Percentiles rank a stretch among this genome's conserved stretches.
Conservation (phyloP, 1,284 basidiomycete species). For the Veloboletus limbatus region DNA sequence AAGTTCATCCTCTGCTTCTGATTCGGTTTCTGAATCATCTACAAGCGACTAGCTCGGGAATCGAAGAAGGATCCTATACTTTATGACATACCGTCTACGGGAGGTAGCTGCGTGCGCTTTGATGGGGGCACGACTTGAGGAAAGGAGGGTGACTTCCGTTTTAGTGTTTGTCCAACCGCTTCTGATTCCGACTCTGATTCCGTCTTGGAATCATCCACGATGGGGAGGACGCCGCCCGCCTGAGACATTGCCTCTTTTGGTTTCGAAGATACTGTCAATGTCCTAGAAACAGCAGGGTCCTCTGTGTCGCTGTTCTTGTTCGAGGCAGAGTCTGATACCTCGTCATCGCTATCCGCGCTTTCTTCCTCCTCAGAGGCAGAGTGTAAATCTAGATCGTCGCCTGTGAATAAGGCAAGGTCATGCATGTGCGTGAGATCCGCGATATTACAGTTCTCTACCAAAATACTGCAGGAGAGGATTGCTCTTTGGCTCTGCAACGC, state of each 20-base stretch:
- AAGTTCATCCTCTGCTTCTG: constrained; percentile 38
- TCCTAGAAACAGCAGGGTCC: constrained; percentile 27
- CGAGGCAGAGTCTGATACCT: constrained; percentile 25
- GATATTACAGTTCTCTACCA: constrained; percentile 17
- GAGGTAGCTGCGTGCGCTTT: constrained; percentile 20
- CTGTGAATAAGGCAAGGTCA: constrained; percentile 21
- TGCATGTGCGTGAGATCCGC: neutral
- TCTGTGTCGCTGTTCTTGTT: constrained; percentile 20
- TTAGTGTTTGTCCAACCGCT: constrained; percentile 11
- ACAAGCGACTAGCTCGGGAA: neutral
- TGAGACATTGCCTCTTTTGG: constrained; percentile 7
- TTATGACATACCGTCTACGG: constrained; percentile 16
- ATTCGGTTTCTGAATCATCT: constrained; percentile 43
- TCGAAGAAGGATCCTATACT: neutral
- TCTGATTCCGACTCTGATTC: constrained; percentile 42
- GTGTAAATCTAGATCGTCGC: constrained; percentile 39
- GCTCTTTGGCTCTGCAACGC: constrained; percentile 3
- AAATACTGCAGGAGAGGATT: constrained; percentile 34
- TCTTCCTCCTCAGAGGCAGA: constrained; percentile 49
- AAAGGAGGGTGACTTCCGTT: constrained; percentile 26
- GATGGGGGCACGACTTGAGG: constrained; percentile 3
- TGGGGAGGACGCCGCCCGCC: neutral
- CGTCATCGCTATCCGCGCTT: constrained; percentile 33
- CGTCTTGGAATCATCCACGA: constrained; percentile 39
- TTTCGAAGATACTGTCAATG: constrained; percentile 18